Evolutionary conservation across 805 yeast species (phyloP).

Genomic region (Dipodascus geniculatus): DNA sequence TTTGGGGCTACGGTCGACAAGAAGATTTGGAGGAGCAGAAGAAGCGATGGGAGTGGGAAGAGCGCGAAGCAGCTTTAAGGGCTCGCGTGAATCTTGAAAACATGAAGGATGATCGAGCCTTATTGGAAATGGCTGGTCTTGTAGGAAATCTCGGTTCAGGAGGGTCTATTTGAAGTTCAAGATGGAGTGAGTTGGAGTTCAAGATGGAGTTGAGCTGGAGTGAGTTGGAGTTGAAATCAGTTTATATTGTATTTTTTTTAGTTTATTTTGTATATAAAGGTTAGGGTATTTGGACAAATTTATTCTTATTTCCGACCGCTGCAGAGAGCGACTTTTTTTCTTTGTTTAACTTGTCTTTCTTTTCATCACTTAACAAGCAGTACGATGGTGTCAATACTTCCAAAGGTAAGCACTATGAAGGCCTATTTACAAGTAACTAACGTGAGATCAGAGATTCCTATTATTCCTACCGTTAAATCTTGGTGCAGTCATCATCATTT

Average conservation of each 20-base stretch:
- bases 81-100: constrained; percentile 54
- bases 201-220: too few species aligned
- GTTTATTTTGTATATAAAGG: too few species aligned
- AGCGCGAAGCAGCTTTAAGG: constrained; percentile 69
- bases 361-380: neutral
- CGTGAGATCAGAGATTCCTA: constrained; percentile 37
- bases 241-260: too few species aligned
- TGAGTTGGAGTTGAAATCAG: too few species aligned
- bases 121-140: constrained; percentile 72
- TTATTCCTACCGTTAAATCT: constrained; percentile 65
- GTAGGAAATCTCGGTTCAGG: constrained; percentile 39
- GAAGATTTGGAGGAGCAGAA: constrained; percentile 68
- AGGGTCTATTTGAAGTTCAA: constrained; percentile 31
- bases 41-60: constrained; percentile 85
- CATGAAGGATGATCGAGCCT: constrained; percentile 71
- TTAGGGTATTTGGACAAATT: too few species aligned
- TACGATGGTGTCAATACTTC: neutral
- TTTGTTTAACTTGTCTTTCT: neutral
- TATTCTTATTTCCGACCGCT: neutral
- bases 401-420: neutral
- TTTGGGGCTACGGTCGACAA: constrained; percentile 83
- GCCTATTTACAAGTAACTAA: neutral
- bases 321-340: neutral
- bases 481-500: constrained; percentile 75
- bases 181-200: neutral